Conservation (phyloP, 176 grass and related monocot species). For the Cenchrus purpureus region DNA sequence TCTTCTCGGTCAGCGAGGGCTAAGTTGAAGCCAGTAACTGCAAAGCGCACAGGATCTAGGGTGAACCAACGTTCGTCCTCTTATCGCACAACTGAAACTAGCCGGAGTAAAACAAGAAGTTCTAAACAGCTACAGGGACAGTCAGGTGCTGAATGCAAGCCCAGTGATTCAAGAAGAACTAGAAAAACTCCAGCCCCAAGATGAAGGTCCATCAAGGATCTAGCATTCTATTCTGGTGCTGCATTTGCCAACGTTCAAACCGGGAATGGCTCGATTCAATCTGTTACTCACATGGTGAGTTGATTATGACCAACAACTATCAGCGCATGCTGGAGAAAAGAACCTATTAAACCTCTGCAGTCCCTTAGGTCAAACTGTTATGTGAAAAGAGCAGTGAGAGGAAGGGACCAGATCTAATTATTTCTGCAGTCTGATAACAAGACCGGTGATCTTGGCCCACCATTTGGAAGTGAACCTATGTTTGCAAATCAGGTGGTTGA, state of each 20-base stretch:
- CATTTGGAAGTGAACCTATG: neutral
- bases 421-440: conserved; percentile 19
- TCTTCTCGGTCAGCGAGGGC: conserved; percentile 24
- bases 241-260: neutral
- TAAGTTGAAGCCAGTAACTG: conserved; percentile 45
- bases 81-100: conserved; percentile 39
- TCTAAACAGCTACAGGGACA: conserved; percentile 35
- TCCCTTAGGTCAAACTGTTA: neutral
- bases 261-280: neutral
- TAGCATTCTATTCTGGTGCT: neutral
- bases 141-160: conserved; percentile 37
- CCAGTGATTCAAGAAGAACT: conserved; percentile 44
- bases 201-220: conserved; percentile 11
- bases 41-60: conserved; percentile 38
- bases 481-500: conserved; percentile 18
- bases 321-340: neutral
- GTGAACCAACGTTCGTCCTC: conserved; percentile 16
- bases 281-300: neutral
- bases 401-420: neutral
- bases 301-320: neutral
- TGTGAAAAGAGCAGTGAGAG: conserved; percentile 16
- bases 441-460: neutral
- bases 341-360: neutral
- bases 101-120: conserved; percentile 33
- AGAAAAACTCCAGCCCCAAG: conserved; percentile 49